Evolutionary conservation across 805 yeast genomes (phyloP).

Genomic region (Saccharomyces mikatae): DNA sequence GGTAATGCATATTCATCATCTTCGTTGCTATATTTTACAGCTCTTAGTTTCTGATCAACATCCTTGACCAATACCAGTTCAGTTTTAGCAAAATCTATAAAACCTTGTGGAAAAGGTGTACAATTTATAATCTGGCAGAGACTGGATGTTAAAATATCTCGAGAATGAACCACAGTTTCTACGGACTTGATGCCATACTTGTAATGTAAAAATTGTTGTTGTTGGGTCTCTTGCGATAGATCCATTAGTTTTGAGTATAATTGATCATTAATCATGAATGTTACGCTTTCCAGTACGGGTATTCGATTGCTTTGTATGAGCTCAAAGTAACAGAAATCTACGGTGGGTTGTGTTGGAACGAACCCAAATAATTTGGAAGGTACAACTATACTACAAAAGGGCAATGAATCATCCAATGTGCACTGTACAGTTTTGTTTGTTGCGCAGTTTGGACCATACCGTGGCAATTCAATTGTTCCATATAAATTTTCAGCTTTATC

Average conservation of each 20-base stretch:
- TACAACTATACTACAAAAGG: conserved; percentile 8
- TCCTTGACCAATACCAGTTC: conserved; percentile 16
- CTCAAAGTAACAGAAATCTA: conserved; percentile 13
- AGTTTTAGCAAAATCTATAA: conserved; percentile 14
- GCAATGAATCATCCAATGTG: conserved; percentile 6
- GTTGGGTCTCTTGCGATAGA: conserved; percentile 10
- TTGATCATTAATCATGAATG: conserved; percentile 9
- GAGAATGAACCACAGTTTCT: conserved; percentile 12
- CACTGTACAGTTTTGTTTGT: conserved; percentile 4
- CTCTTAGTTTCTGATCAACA: not conserved
- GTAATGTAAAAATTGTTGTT: conserved; percentile 14
- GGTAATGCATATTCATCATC: not conserved
- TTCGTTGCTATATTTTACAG: not conserved
- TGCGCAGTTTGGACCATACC: conserved; percentile 4
- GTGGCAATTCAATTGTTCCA: conserved; percentile 8
- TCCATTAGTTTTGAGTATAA: conserved; percentile 18
- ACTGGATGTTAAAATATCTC: conserved; percentile 9
- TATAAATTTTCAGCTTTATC: conserved; percentile 1
- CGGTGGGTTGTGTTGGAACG: conserved; percentile 6
- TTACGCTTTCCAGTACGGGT: conserved; percentile 11
- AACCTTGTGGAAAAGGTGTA: conserved; percentile 15
- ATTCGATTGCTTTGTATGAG: conserved; percentile 2
- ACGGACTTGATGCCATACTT: conserved; percentile 14
- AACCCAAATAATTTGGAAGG: conserved; percentile 8
- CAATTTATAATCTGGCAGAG: conserved; percentile 18